A percentile compares a stretch with the other conserved stretches of the same genome.
These are phyloP conservation scores for Mariannaea elegans DNA, from an alignment of 2,329 filamentous ascomycete genomes.

Conservation along the genomic window DNA sequence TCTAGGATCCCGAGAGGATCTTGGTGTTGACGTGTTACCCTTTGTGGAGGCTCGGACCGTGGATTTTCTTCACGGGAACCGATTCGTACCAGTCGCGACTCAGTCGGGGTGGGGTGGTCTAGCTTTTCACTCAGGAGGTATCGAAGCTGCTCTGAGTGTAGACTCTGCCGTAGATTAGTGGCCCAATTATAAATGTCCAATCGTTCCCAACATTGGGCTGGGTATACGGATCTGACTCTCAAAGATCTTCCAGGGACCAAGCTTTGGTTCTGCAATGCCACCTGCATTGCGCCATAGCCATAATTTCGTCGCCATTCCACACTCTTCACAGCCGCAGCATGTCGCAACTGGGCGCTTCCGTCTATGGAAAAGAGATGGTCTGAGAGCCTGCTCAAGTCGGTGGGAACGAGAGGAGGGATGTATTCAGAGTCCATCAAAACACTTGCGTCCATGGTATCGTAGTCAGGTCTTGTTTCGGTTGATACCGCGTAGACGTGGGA, in stretches of 20 bases:
- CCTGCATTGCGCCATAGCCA: conserved; percentile 28
- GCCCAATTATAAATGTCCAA: conserved; percentile 50
- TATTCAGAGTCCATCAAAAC: conserved; percentile 94
- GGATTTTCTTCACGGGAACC: not conserved
- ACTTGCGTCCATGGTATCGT: conserved; percentile 90
- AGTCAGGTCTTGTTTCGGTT: conserved; percentile 74
- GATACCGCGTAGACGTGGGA: conserved; percentile 78
- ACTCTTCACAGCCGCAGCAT: conserved; percentile 84
- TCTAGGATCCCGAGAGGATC: conserved; percentile 84
- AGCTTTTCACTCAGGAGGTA: conserved; percentile 33
- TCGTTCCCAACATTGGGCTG: conserved; percentile 40
- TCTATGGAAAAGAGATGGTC: conserved; percentile 79
- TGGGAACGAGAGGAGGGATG: conserved; percentile 78
- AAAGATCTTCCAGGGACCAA: conserved; percentile 27
- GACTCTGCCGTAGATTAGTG: conserved; percentile 47
- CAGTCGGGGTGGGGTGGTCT: conserved; percentile 12
- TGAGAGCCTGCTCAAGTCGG: conserved; percentile 78
- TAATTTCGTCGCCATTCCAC: conserved; percentile 70
- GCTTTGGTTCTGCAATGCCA: conserved; percentile 27
- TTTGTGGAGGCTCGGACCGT: conserved; percentile 13
- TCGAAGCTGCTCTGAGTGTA: conserved; percentile 44
- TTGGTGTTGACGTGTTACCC: conserved; percentile 53
- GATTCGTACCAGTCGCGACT: conserved; percentile 34
- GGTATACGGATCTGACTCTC: conserved; percentile 23
- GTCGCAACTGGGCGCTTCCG: conserved; percentile 81